phyloP scores from a whole-genome alignment of 2,329 filamentous ascomycete species.

The Aspergillus novofumigatus region DNA sequence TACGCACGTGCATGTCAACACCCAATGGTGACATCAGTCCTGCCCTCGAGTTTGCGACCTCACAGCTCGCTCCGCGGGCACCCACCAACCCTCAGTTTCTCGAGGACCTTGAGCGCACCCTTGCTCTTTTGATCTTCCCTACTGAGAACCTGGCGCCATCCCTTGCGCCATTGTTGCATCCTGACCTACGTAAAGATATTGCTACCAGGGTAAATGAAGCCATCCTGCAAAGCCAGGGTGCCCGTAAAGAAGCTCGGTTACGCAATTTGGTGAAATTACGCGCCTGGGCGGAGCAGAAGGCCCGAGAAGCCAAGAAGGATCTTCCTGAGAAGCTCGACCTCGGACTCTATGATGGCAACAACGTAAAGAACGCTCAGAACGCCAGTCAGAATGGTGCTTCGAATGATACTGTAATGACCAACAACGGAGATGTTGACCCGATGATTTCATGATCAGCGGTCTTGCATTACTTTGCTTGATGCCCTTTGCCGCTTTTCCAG shows the following conservation, averaged over 20 bases:
- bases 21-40: conserved; percentile 69
- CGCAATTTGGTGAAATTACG: conserved; percentile 75
- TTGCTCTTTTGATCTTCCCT: conserved; percentile 86
- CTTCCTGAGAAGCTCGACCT: conserved; percentile 44
- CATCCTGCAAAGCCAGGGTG: conserved; percentile 69
- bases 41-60: conserved; percentile 81
- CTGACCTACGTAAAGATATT: conserved; percentile 74
- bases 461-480: not conserved
- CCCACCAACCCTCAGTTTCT: conserved; percentile 77
- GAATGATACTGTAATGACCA: conserved; percentile 40
- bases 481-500: not conserved
- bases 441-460: conserved; percentile 34
- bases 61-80: conserved; percentile 81
- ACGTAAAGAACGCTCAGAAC: conserved; percentile 15
- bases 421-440: conserved; percentile 38
- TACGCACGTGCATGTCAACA: conserved; percentile 66
- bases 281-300: conserved; percentile 71
- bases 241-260: conserved; percentile 75
- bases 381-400: conserved; percentile 26
- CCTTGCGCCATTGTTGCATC: conserved; percentile 71
- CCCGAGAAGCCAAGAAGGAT: conserved; percentile 44
- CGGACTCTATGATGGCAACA: conserved; percentile 37
- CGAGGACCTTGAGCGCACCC: conserved; percentile 83
- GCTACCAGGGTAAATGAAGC: conserved; percentile 86
- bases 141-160: conserved; percentile 73